These are phyloP conservation scores for Taiozyma sp. DNA, from an alignment of 1,139 yeast genomes.

Conservation along the genomic window DNA sequence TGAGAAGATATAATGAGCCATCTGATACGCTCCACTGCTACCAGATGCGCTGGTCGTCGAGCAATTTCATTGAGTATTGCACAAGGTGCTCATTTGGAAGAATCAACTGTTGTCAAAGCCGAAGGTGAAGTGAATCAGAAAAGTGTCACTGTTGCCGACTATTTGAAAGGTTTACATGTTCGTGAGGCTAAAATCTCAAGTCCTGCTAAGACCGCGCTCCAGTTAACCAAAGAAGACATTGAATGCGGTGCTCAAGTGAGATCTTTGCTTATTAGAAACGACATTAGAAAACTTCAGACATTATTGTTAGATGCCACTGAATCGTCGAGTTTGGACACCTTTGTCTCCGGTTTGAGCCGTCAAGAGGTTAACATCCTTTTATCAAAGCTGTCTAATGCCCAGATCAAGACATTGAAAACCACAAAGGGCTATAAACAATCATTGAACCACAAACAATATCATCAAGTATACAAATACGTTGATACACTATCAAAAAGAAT, in stretches of 20 bases:
- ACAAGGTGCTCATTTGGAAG: neutral
- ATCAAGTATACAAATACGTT: neutral
- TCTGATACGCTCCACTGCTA: neutral
- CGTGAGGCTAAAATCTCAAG: neutral
- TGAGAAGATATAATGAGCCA: neutral
- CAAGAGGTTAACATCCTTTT: neutral
- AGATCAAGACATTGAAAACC: neutral
- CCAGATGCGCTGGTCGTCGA: neutral
- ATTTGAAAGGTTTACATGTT: neutral
- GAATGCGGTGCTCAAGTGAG: neutral
- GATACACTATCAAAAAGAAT: neutral
- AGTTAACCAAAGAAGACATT: neutral
- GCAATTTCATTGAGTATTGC: neutral
- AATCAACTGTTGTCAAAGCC: neutral
- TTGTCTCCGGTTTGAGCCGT: neutral
- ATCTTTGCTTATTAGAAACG: neutral
- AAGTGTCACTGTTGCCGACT: neutral
- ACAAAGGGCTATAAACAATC: neutral
- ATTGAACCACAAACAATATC: neutral
- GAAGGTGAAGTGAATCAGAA: neutral
- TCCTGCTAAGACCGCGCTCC: neutral
- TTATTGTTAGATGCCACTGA: neutral
- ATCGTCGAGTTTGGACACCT: neutral
- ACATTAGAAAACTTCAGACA: neutral
- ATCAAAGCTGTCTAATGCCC: neutral